Base-by-base conservation (phyloP, 1,284 basidiomycete genomes). In the Papiliotrema laurentii region DNA sequence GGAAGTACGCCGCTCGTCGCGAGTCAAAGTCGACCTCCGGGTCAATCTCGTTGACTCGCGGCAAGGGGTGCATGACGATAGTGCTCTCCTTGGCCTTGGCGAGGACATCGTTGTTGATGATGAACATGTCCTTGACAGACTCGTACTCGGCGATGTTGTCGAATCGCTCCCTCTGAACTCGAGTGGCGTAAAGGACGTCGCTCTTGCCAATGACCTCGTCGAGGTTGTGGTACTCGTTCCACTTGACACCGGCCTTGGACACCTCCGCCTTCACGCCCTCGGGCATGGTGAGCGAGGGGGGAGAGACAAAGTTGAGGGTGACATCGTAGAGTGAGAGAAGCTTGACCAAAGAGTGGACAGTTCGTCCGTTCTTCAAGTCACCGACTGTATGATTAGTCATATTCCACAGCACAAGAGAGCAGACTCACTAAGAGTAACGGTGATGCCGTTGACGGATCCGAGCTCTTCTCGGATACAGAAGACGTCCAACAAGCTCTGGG, bases 21-120 rank as follows among this genome's bases (percentile, higher is more conserved):
- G 83, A 87, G 73, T 98, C 94, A 64, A 96, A 97, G 76, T 98
- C 96, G 46, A 99, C 92, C 71, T 97, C 93, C 5, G 92, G 89
- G 69, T 96, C 92, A 62, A 98, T 94, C 85, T 98, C 89, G 66
- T 93, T 93, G 42, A 92, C 83, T 63, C 96, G 78, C 18, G 96
- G 96, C 39, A 99, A 78, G 16, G 96, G 96, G 75, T 98, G 96
- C 88, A 99, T 92, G 56, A 98, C 92, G 56, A 97, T 97, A 81
- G 94, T 91, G 49, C 89, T 87, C 59, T 91, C 86, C 78, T 97
- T 97, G 25, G 92, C 93, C 50, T 87, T 80, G 24, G 88, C 83
- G 34, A 97, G 78, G 39, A 96, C 82, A 22, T 93, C 89, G 68
- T 97, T 94, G 75, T 98, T 89, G 54, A 99, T 83, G 37, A 91